phyloP scores from a whole-genome alignment of 2,329 filamentous ascomycete species.

The Neocucurbitaria cava region DNA sequence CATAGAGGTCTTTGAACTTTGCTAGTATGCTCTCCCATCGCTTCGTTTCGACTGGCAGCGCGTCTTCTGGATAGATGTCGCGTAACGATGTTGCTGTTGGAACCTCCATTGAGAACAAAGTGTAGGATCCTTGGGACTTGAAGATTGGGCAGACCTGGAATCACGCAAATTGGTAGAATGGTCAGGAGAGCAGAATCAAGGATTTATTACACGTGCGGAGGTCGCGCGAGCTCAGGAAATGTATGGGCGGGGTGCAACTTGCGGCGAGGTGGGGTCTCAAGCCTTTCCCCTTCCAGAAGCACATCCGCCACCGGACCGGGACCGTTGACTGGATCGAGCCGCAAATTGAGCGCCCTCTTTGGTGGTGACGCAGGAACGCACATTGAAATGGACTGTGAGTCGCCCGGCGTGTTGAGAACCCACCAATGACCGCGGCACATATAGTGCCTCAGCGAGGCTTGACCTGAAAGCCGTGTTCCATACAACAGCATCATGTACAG shows the following conservation, averaged over 20 bases:
- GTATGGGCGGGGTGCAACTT: conserved; percentile 26
- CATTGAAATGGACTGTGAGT: neutral
- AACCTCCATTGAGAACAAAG: conserved; percentile 57
- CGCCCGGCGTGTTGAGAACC: neutral
- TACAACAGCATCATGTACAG: neutral
- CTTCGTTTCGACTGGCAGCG: conserved; percentile 69
- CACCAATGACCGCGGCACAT: neutral
- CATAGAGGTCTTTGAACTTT: conserved; percentile 75
- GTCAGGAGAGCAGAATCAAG: conserved; percentile 2
- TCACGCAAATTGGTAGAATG: conserved; percentile 7
- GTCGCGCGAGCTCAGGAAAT: conserved; percentile 27
- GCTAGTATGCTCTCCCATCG: conserved; percentile 79
- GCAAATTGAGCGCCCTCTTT: conserved; percentile 18
- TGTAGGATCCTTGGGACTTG: neutral
- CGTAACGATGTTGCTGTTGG: conserved; percentile 76
- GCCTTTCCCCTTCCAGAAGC: conserved; percentile 27
- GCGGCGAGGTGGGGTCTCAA: conserved; percentile 31
- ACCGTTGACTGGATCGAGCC: conserved; percentile 20
- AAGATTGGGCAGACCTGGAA: neutral
- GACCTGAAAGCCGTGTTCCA: too few relatives aligned
- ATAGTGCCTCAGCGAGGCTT: neutral
- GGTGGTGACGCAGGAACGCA: neutral
- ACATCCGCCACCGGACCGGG: conserved; percentile 22
- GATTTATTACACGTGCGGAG: conserved; percentile 17
- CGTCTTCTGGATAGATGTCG: conserved; percentile 83